Conservation (phyloP, 805 yeast genomes). For the Lipomyces orientalis region DNA sequence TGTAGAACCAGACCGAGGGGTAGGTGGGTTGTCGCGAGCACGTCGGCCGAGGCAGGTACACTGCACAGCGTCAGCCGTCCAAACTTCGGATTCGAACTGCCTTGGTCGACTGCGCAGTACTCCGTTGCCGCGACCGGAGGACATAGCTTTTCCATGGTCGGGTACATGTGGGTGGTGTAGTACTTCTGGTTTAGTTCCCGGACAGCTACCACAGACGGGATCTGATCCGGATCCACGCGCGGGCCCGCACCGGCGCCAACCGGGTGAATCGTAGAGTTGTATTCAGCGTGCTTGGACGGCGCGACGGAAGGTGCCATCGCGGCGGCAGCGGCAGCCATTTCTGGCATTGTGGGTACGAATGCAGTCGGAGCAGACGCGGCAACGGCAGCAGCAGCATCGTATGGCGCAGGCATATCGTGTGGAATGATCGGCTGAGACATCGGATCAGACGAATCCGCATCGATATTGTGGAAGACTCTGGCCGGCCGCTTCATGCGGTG, state of each 20-base stretch:
- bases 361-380: slow-evolving; percentile 16
- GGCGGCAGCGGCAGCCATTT: slow-evolving; percentile 14
- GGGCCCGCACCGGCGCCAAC: slow-evolving; percentile 24
- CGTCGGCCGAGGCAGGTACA: slow-evolving; percentile 74
- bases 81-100: slow-evolving; percentile 79
- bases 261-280: slow-evolving; percentile 22
- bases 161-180: slow-evolving; percentile 56
- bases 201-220: slow-evolving; percentile 50
- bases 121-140: slow-evolving; percentile 86
- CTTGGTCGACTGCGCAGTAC: slow-evolving; percentile 76
- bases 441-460: slow-evolving; percentile 20
- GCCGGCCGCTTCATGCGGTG: slow-evolving; percentile 32
- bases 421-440: slow-evolving; percentile 28
- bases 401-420: slow-evolving; percentile 11
- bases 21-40: slow-evolving; percentile 70
- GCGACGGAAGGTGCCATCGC: slow-evolving; percentile 16
- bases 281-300: slow-evolving; percentile 11
- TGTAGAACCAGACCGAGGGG: slow-evolving; percentile 82
- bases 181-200: slow-evolving; percentile 44
- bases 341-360: slow-evolving; percentile 16
- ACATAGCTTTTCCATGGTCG: slow-evolving; percentile 73
- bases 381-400: slow-evolving; percentile 8
- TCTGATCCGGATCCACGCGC: slow-evolving; percentile 36
- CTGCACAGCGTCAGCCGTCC: slow-evolving; percentile 80
- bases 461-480: slow-evolving; percentile 30